Percentiles rank a stretch among this genome's conserved stretches.
phyloP scores from a whole-genome alignment of 164 flowering plant species.

The Magnolia kwangsiensis region DNA sequence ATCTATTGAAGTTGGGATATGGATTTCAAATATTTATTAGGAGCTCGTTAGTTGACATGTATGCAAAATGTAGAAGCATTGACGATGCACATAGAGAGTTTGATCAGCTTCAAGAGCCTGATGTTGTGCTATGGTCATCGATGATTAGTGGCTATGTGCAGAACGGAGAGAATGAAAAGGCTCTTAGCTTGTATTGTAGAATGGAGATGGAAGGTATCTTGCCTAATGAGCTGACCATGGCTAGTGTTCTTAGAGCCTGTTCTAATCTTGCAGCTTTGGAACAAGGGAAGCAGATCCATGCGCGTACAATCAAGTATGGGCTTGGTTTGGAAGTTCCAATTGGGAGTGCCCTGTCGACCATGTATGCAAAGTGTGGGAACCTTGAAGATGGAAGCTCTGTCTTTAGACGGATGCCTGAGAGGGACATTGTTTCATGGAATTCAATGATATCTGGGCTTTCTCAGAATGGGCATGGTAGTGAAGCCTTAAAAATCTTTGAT shows the following conservation, averaged over 20 bases:
- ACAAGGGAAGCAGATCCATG: constrained; percentile 82
- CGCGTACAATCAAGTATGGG: constrained; percentile 61
- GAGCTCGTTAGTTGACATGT: constrained; percentile 82
- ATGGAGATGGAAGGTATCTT: constrained; percentile 61
- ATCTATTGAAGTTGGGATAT: constrained; percentile 59
- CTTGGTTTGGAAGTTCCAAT: constrained; percentile 52
- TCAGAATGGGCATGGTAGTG: constrained; percentile 62
- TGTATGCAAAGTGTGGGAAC: constrained; percentile 82
- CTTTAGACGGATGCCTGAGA: constrained; percentile 52
- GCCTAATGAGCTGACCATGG: constrained; percentile 77
- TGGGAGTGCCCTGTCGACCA: constrained; percentile 73
- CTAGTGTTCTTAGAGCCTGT: constrained; percentile 78
- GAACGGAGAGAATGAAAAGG: constrained; percentile 75
- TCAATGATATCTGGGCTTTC: constrained; percentile 85
- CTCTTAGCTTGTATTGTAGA: constrained; percentile 50
- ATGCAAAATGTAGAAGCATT: constrained; percentile 66
- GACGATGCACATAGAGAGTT: constrained; percentile 68
- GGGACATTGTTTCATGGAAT: constrained; percentile 76
- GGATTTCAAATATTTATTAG: constrained; percentile 52
- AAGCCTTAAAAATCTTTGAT: constrained; percentile 67
- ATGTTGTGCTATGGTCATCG: constrained; percentile 80
- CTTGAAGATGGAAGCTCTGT: constrained; percentile 53
- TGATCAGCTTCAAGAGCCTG: constrained; percentile 56
- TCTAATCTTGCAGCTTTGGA: constrained; percentile 72
- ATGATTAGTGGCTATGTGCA: constrained; percentile 84